A percentile compares a stretch with the other conserved stretches of the same genome.
Conservation (phyloP, 805 yeast genomes). For the Candida verbasci region DNA sequence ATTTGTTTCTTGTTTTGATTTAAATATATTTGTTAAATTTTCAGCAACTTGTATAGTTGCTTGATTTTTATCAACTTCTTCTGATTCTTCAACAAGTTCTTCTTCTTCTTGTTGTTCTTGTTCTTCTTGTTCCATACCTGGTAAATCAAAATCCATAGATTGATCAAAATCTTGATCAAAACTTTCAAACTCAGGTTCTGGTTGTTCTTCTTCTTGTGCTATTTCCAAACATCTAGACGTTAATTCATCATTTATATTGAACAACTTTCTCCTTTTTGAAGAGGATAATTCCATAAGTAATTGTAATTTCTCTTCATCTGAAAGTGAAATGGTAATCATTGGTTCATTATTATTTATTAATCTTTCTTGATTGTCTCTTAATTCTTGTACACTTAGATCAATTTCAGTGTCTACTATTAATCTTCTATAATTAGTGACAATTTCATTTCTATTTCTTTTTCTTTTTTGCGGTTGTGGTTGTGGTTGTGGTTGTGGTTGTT, state of each 20-base stretch:
- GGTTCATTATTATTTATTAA: slow-evolving; percentile 17
- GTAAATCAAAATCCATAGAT: slow-evolving; percentile 17
- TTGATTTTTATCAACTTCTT: slow-evolving; percentile 17
- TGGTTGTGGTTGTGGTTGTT: slow-evolving; percentile 10
- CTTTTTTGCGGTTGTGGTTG: slow-evolving; percentile 23
- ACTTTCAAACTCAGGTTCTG: slow-evolving; percentile 7
- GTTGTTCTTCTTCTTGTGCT: slow-evolving; percentile 16
- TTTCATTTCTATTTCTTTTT: slow-evolving; percentile 28
- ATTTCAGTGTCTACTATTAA: slow-evolving; percentile 42
- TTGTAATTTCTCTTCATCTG: slow-evolving; percentile 28
- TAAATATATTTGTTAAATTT: slow-evolving; percentile 31
- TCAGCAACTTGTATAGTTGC: slow-evolving; percentile 54
- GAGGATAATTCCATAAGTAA: slow-evolving; percentile 30
- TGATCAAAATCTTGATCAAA: slow-evolving; percentile 19
- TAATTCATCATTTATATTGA: slow-evolving; percentile 28
- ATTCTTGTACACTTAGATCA: slow-evolving; percentile 35
- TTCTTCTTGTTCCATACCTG: slow-evolving; percentile 15
- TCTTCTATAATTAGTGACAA: slow-evolving; percentile 45
- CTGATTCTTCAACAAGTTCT: slow-evolving; percentile 8
- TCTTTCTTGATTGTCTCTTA: slow-evolving; percentile 25
- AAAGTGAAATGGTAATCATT: slow-evolving; percentile 20
- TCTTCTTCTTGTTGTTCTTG: slow-evolving; percentile 14
- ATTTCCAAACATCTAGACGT: slow-evolving; percentile 25
- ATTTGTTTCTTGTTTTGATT: slow-evolving; percentile 13
- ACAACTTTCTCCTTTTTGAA: slow-evolving; percentile 25